These are phyloP conservation scores for Gossypium trilobum DNA, from an alignment of 441 rosid species.

Conservation along the genomic window DNA sequence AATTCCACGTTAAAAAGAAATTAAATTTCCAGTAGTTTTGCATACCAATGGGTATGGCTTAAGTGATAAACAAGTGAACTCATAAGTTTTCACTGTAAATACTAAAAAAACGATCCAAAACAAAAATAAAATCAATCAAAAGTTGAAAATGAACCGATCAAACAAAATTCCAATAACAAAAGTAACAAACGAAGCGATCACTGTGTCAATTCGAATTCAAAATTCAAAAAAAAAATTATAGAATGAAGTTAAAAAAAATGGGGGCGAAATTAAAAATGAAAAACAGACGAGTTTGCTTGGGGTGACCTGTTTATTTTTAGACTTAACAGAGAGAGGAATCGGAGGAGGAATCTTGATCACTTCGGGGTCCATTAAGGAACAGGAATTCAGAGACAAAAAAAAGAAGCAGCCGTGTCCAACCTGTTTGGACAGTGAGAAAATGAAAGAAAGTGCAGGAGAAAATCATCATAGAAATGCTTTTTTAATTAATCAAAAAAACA, in stretches of 20 bases:
- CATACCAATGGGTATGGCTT: background rate
- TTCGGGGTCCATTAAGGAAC: conserved; percentile 38
- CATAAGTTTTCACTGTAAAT: background rate
- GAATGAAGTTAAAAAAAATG: background rate
- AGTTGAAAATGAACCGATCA: conserved; percentile 1
- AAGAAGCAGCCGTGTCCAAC: conserved; percentile 22
- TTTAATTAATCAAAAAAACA: too few relatives aligned
- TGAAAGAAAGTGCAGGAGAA: background rate
- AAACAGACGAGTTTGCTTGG: background rate
- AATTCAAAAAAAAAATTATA: background rate
- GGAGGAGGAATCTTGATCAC: conserved; percentile 49
- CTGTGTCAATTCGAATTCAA: background rate
- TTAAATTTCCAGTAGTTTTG: background rate
- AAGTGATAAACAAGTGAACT: background rate
- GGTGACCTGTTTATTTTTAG: conserved; percentile 42
- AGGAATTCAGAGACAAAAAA: background rate
- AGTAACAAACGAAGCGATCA: background rate
- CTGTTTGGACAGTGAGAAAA: conserved; percentile 25
- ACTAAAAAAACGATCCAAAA: background rate
- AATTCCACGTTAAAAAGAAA: background rate
- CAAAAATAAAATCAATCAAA: background rate
- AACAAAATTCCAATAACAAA: background rate
- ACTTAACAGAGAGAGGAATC: conserved; percentile 23
- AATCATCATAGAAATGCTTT: background rate
- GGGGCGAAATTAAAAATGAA: background rate